Percentiles rank a stretch among this genome's conserved stretches.
Conservation (phyloP, 192 early-diverging fungal species). For the Haplosporangium gracile region DNA sequence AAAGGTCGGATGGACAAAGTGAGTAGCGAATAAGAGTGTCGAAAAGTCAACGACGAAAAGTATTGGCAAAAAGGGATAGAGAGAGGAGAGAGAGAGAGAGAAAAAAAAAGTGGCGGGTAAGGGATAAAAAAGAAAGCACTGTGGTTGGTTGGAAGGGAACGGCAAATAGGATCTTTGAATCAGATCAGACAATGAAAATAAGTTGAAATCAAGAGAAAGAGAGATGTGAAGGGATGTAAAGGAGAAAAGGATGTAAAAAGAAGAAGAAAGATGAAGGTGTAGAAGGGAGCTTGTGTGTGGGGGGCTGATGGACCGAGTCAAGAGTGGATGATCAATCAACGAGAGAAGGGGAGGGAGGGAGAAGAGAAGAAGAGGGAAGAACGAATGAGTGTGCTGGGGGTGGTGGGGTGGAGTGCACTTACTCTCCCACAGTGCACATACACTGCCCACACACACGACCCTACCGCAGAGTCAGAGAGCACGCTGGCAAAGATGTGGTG, state of each 20-base stretch:
- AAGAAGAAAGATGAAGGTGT: not conserved
- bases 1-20: not conserved
- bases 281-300: not conserved
- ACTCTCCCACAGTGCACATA: too few relatives aligned
- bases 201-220: not conserved
- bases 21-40: conserved; percentile 10
- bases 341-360: not conserved
- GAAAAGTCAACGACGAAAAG: not conserved
- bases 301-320: not conserved
- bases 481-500: too few relatives aligned
- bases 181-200: not conserved
- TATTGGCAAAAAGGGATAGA: conserved; percentile 7
- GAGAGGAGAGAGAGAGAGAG: not conserved
- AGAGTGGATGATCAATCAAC: too few relatives aligned
- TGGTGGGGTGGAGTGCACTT: not conserved
- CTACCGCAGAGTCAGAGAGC: too few relatives aligned
- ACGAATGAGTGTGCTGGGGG: not conserved
- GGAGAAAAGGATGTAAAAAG: not conserved
- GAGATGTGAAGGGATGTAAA: not conserved
- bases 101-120: not conserved
- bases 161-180: conserved; percentile 6
- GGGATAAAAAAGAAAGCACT: not conserved
- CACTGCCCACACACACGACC: too few relatives aligned
- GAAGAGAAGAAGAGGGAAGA: conserved; percentile 20
- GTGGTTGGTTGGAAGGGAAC: not conserved